Evolutionary conservation across 352 stramenopile species (phyloP).

Genomic region (Globisporangium polare): DNA sequence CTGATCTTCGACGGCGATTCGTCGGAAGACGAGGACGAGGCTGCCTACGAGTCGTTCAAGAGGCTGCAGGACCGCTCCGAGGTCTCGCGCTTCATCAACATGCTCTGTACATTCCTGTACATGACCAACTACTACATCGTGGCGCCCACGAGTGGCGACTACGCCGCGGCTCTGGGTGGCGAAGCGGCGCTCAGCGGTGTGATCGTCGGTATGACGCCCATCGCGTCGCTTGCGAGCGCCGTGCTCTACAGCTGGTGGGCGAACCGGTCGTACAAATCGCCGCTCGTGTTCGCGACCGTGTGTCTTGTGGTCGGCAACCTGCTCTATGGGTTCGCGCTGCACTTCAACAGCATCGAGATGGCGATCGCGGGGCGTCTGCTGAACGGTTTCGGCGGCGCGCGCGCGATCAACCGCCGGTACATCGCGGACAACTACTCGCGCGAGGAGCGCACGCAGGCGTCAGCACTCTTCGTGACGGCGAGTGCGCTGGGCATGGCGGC

Average conservation of each 20-base stretch:
- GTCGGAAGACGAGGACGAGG: constrained; percentile 81
- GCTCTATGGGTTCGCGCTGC: constrained; percentile 80
- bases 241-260: constrained; percentile 95
- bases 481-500: constrained; percentile 91
- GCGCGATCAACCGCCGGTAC: constrained; percentile 90
- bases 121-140: constrained; percentile 99
- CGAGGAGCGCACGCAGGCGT: constrained; percentile 89
- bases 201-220: constrained; percentile 96
- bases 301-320: constrained; percentile 87
- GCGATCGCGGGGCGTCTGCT: constrained; percentile 89
- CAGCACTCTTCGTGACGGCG: constrained; percentile 90
- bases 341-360: constrained; percentile 81
- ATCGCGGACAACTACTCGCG: constrained; percentile 87
- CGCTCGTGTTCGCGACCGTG: constrained; percentile 78
- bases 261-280: constrained; percentile 86
- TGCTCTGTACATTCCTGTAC: constrained; percentile 95
- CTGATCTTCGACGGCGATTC: constrained; percentile 82
- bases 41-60: constrained; percentile 56
- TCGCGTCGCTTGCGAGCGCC: constrained; percentile 92
- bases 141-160: constrained; percentile 91
- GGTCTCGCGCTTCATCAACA: constrained; percentile 89
- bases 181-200: constrained; percentile 89
- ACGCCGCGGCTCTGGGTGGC: constrained; percentile 86
- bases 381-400: constrained; percentile 90
- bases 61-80: constrained; percentile 42